Percentiles rank a stretch among this genome's conserved stretches.
Conservation (phyloP, 1,284 basidiomycete genomes). For the Volvariella surrecta region DNA sequence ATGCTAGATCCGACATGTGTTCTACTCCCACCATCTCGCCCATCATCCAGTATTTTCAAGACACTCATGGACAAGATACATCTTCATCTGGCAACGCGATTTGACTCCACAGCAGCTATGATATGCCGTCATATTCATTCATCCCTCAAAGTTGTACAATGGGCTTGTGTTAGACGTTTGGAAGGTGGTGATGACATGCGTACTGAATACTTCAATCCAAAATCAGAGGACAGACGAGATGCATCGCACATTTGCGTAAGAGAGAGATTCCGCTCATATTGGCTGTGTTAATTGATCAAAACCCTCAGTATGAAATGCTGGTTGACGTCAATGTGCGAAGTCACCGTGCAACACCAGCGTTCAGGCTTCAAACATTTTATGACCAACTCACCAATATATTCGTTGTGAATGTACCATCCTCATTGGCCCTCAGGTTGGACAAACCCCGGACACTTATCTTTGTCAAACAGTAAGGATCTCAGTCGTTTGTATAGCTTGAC, state of each 20-base stretch:
- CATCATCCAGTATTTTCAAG: neutral
- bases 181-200: constrained; percentile 17
- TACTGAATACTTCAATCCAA: constrained; percentile 9
- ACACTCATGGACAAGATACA: constrained; percentile 9
- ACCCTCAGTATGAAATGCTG: too few species aligned
- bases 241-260: too few species aligned
- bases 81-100: constrained; percentile 9
- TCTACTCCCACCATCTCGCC: constrained; percentile 9
- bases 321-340: neutral
- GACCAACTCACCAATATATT: constrained; percentile 16
- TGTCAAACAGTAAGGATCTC: too few species aligned
- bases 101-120: neutral
- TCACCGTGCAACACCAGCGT: neutral
- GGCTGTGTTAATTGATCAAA: too few species aligned
- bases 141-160: constrained; percentile 9
- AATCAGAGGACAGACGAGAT: too few species aligned
- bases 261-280: too few species aligned
- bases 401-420: constrained; percentile 9
- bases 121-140: neutral
- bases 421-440: too few species aligned
- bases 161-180: constrained; percentile 12
- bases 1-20: constrained; percentile 9
- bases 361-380: constrained; percentile 8
- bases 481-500: too few species aligned
- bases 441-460: too few species aligned